These are phyloP conservation scores for Echria macrotheca DNA, from an alignment of 495 filamentous ascomycete species.

Conservation along the genomic window DNA sequence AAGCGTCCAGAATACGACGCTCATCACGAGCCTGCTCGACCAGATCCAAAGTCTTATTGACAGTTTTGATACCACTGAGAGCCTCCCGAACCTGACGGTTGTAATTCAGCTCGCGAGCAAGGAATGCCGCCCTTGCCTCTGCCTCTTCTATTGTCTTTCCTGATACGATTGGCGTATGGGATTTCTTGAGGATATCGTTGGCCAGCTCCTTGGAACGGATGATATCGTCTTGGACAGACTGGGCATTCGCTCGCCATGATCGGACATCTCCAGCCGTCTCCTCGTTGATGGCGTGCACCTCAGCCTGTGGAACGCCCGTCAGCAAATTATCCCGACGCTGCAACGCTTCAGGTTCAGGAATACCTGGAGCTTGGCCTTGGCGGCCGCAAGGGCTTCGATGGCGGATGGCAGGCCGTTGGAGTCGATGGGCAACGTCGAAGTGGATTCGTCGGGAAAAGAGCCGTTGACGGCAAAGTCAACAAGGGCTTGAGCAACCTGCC, in stretches of 20 bases:
- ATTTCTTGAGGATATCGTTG: constrained; percentile 65
- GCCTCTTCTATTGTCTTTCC: constrained; percentile 57
- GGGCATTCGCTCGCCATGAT: constrained; percentile 77
- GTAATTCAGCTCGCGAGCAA: constrained; percentile 71
- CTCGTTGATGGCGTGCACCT: constrained; percentile 67
- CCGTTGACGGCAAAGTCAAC: constrained; percentile 68
- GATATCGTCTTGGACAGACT: constrained; percentile 77
- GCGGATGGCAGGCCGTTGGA: constrained; percentile 54
- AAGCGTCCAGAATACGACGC: constrained; percentile 43
- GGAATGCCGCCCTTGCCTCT: constrained; percentile 61
- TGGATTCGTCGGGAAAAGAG: constrained; percentile 67
- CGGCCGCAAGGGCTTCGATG: constrained; percentile 57
- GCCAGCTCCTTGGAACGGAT: constrained; percentile 65
- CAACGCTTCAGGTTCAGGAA: not conserved
- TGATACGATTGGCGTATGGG: constrained; percentile 58
- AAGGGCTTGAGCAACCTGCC: constrained; percentile 56
- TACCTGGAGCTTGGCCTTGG: constrained; percentile 67
- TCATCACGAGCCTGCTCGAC: constrained; percentile 46
- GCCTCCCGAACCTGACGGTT: constrained; percentile 61
- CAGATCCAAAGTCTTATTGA: constrained; percentile 46
- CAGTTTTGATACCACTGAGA: constrained; percentile 53
- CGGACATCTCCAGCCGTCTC: constrained; percentile 72
- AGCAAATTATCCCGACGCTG: constrained; percentile 7
- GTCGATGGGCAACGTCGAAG: constrained; percentile 59
- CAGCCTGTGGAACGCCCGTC: constrained; percentile 41